Evolutionary conservation across 2,329 filamentous ascomycete genomes (phyloP).

Genomic region (Pseudofabraea citricarpa): DNA sequence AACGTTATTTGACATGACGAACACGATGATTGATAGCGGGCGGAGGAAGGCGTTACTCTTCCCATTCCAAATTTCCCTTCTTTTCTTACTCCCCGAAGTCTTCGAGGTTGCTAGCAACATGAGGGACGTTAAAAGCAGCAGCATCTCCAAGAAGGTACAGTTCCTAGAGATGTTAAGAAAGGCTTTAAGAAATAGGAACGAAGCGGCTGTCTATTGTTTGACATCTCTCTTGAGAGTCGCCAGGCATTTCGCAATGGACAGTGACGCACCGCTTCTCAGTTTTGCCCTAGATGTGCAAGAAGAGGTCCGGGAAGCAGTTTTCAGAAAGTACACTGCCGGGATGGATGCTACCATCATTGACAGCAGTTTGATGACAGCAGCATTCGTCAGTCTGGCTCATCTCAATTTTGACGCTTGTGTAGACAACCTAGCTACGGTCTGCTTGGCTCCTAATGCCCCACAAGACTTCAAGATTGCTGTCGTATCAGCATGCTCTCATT

Average conservation of each 20-base stretch:
- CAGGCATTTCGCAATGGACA: slow-evolving; percentile 58
- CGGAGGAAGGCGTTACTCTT: slow-evolving; percentile 51
- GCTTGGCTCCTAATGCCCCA: slow-evolving; percentile 52
- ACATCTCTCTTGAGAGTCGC: slow-evolving; percentile 58
- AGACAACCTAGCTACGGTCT: slow-evolving; percentile 50
- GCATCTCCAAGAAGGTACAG: slow-evolving; percentile 60
- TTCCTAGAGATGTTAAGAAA: slow-evolving; percentile 62
- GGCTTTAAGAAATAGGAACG: slow-evolving; percentile 57
- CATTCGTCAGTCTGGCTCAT: slow-evolving; percentile 60
- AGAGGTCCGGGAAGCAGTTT: slow-evolving; percentile 62
- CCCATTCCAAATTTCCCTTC: slow-evolving; percentile 57
- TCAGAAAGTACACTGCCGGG: slow-evolving; percentile 45
- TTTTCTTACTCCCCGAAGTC: slow-evolving; percentile 62
- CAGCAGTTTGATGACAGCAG: slow-evolving; percentile 59
- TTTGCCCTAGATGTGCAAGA: slow-evolving; percentile 67
- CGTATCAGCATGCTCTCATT: slow-evolving; percentile 58
- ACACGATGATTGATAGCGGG: slow-evolving; percentile 53
- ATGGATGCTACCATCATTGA: slow-evolving; percentile 50
- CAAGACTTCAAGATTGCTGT: slow-evolving; percentile 57
- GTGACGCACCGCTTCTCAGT: slow-evolving; percentile 52
- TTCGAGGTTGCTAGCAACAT: slow-evolving; percentile 67
- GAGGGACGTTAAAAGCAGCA: slow-evolving; percentile 56
- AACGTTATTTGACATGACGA: slow-evolving; percentile 65
- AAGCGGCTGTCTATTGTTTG: slow-evolving; percentile 62
- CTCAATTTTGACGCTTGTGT: slow-evolving; percentile 55